Base-by-base conservation (phyloP, 768 basidiomycete genomes). In the Tylopilus plumbeoviolaceoides region DNA sequence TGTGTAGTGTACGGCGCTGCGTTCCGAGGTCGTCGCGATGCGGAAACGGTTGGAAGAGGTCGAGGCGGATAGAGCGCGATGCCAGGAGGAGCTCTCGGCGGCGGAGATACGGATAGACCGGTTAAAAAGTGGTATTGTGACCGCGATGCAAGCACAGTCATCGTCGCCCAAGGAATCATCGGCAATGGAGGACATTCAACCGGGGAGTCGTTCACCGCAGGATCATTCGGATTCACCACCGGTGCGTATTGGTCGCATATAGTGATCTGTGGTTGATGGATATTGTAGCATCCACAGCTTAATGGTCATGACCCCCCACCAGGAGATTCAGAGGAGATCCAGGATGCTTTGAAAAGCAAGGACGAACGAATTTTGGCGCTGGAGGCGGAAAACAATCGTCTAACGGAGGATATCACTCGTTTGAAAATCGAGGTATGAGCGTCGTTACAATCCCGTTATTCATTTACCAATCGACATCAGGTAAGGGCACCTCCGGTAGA, bases 41-140 rank as follows among this genome's bases (percentile, higher is more conserved):
- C 76, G 74, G 44, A 67, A 72, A 39, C 73, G 74, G 60, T 68
- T 89, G 39, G 67, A 73, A 46, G 81, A 85, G 48, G 73, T 72
- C 0, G 73, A 81, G 58, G 63, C 68, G 25, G 75, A 79, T 58
- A 78, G 73, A 49, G 75, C 80, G 27, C 69, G 68, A 58, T 80
- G 77, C 56, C 75, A 75, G 51, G 71, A 75, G 35, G 75, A 78
- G 20, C 80, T 89, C 28, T 63, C 77, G 15, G 68, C 70, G 7
- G 77, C 82, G 2, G 83, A 89, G 66, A 82, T 73, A 51, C 83
- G 83, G 21, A 68, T 80, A 38, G 87, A 88, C 55, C 77, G 87
- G 50, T 60, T 79, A 25, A 76, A 73, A 55, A 87, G 85, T 58
- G 70, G 70, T 42, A 77, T 80, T 0, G 78, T 86, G 12, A 66